Conservation (phyloP, 1,139 yeast genomes). For the Saccharomyces pastorianus region DNA sequence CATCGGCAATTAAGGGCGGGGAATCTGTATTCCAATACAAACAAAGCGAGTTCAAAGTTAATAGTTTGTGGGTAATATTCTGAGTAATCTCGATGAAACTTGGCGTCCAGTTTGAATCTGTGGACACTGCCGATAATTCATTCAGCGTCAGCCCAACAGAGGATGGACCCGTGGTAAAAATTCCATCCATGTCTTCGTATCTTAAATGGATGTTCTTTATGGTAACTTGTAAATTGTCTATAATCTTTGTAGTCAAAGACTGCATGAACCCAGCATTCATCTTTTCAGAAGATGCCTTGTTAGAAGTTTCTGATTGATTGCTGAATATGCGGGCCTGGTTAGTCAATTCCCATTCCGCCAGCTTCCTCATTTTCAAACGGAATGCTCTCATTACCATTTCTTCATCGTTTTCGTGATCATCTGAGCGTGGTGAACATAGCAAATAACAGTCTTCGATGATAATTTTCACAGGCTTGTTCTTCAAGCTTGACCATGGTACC, state of each 20-base stretch:
- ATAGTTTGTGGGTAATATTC: constrained; percentile 62
- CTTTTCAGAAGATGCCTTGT: constrained; percentile 44
- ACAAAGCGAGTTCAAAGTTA: constrained; percentile 67
- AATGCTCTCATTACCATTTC: constrained; percentile 62
- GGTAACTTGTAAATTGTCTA: constrained; percentile 86
- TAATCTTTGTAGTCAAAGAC: constrained; percentile 75
- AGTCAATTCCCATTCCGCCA: constrained; percentile 60
- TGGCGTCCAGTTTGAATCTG: constrained; percentile 80
- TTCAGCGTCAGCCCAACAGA: constrained; percentile 74
- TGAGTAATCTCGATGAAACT: constrained; percentile 72
- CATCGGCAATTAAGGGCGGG: constrained; percentile 33
- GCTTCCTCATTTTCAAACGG: constrained; percentile 56
- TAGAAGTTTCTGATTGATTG: background rate
- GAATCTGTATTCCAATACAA: constrained; percentile 81
- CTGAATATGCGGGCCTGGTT: constrained; percentile 32
- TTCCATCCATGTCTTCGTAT: constrained; percentile 65
- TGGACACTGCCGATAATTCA: constrained; percentile 86
- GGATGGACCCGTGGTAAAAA: constrained; percentile 64
- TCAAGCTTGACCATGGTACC: constrained; percentile 94
- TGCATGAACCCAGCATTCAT: constrained; percentile 79
- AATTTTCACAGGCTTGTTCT: constrained; percentile 85
- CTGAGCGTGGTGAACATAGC: constrained; percentile 66
- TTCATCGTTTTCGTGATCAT: constrained; percentile 48
- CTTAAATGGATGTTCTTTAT: constrained; percentile 86
- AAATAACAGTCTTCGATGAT: constrained; percentile 82